These are phyloP conservation scores for Pichia sp. DNA, from an alignment of 1,139 yeast genomes.

Conservation along the genomic window DNA sequence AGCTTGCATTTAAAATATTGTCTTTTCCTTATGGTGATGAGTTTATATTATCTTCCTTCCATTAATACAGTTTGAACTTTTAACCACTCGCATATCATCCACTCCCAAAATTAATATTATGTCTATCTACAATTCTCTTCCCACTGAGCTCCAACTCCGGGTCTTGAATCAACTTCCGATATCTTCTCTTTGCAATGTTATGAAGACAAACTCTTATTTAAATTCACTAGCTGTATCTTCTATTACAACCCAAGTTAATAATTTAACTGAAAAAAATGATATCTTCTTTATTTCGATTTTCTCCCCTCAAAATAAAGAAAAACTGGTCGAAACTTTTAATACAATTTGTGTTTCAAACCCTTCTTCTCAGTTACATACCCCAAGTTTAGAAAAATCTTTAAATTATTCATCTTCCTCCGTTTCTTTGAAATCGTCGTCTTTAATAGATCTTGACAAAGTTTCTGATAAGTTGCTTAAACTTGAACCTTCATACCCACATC, in stretches of 20 bases:
- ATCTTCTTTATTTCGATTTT: conserved; percentile 20
- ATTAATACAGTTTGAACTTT: too few species aligned
- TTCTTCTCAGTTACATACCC: background rate
- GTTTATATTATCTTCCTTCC: too few species aligned
- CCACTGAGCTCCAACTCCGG: conserved; percentile 21
- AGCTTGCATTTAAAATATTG: too few species aligned
- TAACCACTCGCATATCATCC: background rate
- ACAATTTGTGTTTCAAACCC: conserved; percentile 18
- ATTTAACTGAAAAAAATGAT: conserved; percentile 2
- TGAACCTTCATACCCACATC: conserved; percentile 1
- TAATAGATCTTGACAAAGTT: too few species aligned
- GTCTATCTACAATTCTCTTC: conserved; percentile 9
- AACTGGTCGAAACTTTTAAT: conserved; percentile 20
- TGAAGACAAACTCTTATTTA: conserved; percentile 9
- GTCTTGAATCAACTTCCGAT: conserved; percentile 15
- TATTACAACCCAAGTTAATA: conserved; percentile 4
- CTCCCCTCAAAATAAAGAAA: conserved; percentile 25
- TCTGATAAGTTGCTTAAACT: background rate
- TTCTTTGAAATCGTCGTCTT: too few species aligned
- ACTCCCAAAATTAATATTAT: background rate
- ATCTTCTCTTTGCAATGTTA: conserved; percentile 10
- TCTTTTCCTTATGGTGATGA: too few species aligned
- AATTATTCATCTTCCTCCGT: background rate
- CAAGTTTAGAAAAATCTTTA: conserved; percentile 1
- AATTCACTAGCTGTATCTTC: conserved; percentile 9